Conservation (phyloP, 1,284 basidiomycete species). For the Malassezia globosa region DNA sequence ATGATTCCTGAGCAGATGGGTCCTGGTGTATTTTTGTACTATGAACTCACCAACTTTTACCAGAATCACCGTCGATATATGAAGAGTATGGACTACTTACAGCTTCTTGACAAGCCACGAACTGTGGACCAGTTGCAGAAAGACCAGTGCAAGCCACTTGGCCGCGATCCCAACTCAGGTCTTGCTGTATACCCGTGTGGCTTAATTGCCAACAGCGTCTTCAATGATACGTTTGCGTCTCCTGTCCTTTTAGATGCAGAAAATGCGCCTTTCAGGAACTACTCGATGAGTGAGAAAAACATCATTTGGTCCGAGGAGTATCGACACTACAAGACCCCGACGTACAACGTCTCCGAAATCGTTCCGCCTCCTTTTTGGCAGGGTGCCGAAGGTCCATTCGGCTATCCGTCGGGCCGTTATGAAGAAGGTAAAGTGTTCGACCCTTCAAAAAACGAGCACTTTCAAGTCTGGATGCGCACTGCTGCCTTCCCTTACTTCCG, state of each 20-base stretch:
- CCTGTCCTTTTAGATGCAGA: slow-evolving; percentile 55
- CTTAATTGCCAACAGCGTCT: slow-evolving; percentile 92
- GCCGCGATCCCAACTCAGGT: slow-evolving; percentile 31
- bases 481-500: slow-evolving; percentile 92
- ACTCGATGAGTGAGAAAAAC: slow-evolving; percentile 65
- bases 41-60: slow-evolving; percentile 63
- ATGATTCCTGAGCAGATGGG: slow-evolving; percentile 64
- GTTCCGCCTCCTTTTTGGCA: slow-evolving; percentile 84
- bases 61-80: slow-evolving; percentile 98
- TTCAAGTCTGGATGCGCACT: slow-evolving; percentile 99
- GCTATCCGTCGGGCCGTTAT: slow-evolving; percentile 63
- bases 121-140: slow-evolving; percentile 48
- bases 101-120: slow-evolving; percentile 67
- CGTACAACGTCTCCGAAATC: slow-evolving; percentile 53
- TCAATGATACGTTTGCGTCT: slow-evolving; percentile 78
- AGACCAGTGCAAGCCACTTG: slow-evolving; percentile 83
- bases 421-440: slow-evolving; percentile 60
- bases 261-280: slow-evolving; percentile 48
- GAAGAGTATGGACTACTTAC: slow-evolving; percentile 72
- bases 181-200: slow-evolving; percentile 71
- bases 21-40: slow-evolving; percentile 78
- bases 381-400: slow-evolving; percentile 21
- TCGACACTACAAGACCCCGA: slow-evolving; percentile 62
- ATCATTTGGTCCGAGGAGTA: slow-evolving; percentile 91
- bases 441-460: slow-evolving; percentile 71